Conservation (phyloP, 2,329 filamentous ascomycete species). For the Sclerotinia minor region DNA sequence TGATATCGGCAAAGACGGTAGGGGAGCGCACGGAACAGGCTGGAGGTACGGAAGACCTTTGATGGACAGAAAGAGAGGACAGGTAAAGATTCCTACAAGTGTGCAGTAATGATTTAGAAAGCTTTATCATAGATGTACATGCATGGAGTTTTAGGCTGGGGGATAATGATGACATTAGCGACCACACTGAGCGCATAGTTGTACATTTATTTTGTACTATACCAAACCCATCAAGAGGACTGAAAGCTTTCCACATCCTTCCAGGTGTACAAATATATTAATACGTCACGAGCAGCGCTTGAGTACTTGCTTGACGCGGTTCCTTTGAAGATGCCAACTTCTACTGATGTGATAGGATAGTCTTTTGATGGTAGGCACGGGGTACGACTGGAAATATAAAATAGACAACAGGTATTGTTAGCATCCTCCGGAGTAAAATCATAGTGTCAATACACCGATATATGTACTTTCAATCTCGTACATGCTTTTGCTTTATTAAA, state of each 20-base stretch:
- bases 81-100: slow-evolving; percentile 66
- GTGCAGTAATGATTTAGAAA: slow-evolving; percentile 43
- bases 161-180: slow-evolving; percentile 22
- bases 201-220: slow-evolving; percentile 21
- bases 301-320: background rate
- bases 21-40: slow-evolving; percentile 54
- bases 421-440: background rate
- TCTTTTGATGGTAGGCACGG: background rate
- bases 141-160: slow-evolving; percentile 22
- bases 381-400: background rate
- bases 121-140: slow-evolving; percentile 18
- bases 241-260: background rate
- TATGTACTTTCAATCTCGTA: too few species aligned
- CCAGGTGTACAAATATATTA: slow-evolving; percentile 6
- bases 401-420: background rate
- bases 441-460: background rate
- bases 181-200: slow-evolving; percentile 3
- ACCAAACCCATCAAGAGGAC: background rate
- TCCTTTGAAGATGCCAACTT: background rate
- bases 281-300: background rate
- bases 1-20: slow-evolving; percentile 55
- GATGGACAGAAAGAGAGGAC: slow-evolving; percentile 62
- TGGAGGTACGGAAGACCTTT: slow-evolving; percentile 65
- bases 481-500: background rate
- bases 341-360: background rate